phyloP scores from a whole-genome alignment of 2,329 filamentous ascomycete genomes.

The Metarhizium anisopliae region DNA sequence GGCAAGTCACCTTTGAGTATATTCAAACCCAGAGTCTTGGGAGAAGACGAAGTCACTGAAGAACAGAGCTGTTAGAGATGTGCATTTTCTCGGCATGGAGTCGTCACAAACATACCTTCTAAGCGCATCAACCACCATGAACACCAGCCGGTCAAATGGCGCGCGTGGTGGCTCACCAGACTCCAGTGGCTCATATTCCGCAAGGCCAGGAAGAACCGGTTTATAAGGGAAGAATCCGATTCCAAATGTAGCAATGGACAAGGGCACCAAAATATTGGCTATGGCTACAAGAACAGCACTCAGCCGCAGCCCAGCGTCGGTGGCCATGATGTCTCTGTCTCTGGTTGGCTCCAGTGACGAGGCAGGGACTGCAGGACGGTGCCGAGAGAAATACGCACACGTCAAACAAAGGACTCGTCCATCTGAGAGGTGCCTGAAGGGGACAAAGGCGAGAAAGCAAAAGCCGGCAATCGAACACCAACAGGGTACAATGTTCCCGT shows the following conservation, averaged over 20 bases:
- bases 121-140: slow-evolving; percentile 96
- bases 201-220: slow-evolving; percentile 78
- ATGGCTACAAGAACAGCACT: slow-evolving; percentile 42
- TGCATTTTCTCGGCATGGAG: not conserved
- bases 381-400: not conserved
- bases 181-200: slow-evolving; percentile 51
- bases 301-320: slow-evolving; percentile 16
- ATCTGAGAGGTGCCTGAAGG: not conserved
- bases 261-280: slow-evolving; percentile 70
- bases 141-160: slow-evolving; percentile 81
- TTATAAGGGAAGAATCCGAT: slow-evolving; percentile 97
- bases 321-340: slow-evolving; percentile 13
- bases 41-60: slow-evolving; percentile 86
- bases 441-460: not conserved
- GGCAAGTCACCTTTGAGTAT: slow-evolving; percentile 67
- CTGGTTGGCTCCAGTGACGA: not conserved
- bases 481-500: not conserved
- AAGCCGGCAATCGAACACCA: too few relatives aligned
- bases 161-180: slow-evolving; percentile 51
- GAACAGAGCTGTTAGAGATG: not conserved
- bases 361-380: not conserved
- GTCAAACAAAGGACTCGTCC: not conserved
- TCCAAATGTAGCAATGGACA: slow-evolving; percentile 70
- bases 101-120: slow-evolving; percentile 52
- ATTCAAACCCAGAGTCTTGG: slow-evolving; percentile 69